These are phyloP conservation scores for Ceraceosorus bombacis DNA, from an alignment of 1,284 basidiomycete genomes.

Conservation along the genomic window DNA sequence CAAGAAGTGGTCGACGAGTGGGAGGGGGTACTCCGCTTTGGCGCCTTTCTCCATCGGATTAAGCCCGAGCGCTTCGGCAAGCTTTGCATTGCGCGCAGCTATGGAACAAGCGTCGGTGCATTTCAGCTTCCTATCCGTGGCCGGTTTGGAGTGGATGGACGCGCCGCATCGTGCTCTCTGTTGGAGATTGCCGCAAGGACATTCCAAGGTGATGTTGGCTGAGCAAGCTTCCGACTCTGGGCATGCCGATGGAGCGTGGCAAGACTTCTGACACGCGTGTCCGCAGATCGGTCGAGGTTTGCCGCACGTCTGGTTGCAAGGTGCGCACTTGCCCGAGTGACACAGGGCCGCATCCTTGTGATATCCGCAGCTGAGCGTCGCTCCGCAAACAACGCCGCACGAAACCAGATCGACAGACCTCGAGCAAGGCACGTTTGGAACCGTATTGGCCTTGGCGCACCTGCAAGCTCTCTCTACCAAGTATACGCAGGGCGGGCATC, in stretches of 20 bases:
- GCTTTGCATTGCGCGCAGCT: conserved; percentile 44
- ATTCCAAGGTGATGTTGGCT: conserved; percentile 37
- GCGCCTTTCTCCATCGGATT: conserved; percentile 26
- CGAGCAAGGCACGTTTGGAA: conserved; percentile 43
- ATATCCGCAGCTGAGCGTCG: conserved; percentile 37
- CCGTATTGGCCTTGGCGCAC: conserved; percentile 35
- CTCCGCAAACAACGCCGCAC: conserved; percentile 39
- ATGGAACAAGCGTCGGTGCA: conserved; percentile 43
- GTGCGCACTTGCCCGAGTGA: conserved; percentile 36
- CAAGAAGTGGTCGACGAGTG: conserved; percentile 32
- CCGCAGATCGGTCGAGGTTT: conserved; percentile 38
- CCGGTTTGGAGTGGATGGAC: conserved; percentile 19
- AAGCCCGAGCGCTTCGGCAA: conserved; percentile 44
- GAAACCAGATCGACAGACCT: conserved; percentile 23
- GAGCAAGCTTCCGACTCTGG: conserved; percentile 37
- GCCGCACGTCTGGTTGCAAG: conserved; percentile 39
- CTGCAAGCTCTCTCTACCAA: conserved; percentile 38
- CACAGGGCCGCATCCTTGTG: conserved; percentile 40
- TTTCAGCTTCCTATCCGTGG: conserved; percentile 19
- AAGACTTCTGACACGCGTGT: conserved; percentile 37
- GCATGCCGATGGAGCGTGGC: conserved; percentile 43
- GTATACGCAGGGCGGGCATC: conserved; percentile 45
- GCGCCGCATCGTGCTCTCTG: conserved; percentile 32
- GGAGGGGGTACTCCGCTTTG: conserved; percentile 22
- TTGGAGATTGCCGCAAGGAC: conserved; percentile 42